Base-by-base conservation (phyloP, 768 basidiomycete genomes). In the Thelephora ganbajun region DNA sequence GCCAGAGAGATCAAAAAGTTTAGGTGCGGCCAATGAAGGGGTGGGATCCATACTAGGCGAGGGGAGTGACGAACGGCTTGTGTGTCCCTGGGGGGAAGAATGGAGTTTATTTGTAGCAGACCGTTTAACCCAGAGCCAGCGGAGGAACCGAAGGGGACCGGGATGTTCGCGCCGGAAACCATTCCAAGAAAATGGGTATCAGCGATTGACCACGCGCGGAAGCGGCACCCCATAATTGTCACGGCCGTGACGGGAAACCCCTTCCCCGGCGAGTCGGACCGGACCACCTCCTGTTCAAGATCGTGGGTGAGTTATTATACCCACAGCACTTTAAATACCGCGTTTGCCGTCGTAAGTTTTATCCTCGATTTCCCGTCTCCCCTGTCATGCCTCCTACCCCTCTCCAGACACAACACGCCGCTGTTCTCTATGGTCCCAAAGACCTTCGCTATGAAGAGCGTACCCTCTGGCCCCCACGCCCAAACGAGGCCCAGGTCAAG, bases 391-490 rank as follows among this genome's bases (percentile, higher is more conserved):
- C 71, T 47, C 68, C 69, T 45, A 57, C 64, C 47, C 71, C 73
- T 41, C 66, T 78, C 54, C 71, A 69, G 35, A 63, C 74, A 12
- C 78, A 86, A 45, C 65, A 68, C 47, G 84, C 88, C 46, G 83
- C 78, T 46, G 86, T 96, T 57, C 83, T 94, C 50, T 75, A 89
- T 57, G 88, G 85, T 16, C 71, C 86, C 47, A 76, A 75, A 56
- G 90, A 94, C 68, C 74, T 98, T 53, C 82, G 80, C 53, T 55
- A 84, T 58, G 88, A 91, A 59, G 66, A 80, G 35, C 80, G 90
- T 54, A 70, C 73, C 41, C 63, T 83, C 53, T 81, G 79, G 71
- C 73, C 80, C 0, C 93, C 92, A 19, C 68, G 71, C 16, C 64
- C 72, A 19, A 79, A 79, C 55, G 76, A 89, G 30, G 89, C 77